Conservation (phyloP, 495 filamentous ascomycete species). For the Trichoderma virens region DNA sequence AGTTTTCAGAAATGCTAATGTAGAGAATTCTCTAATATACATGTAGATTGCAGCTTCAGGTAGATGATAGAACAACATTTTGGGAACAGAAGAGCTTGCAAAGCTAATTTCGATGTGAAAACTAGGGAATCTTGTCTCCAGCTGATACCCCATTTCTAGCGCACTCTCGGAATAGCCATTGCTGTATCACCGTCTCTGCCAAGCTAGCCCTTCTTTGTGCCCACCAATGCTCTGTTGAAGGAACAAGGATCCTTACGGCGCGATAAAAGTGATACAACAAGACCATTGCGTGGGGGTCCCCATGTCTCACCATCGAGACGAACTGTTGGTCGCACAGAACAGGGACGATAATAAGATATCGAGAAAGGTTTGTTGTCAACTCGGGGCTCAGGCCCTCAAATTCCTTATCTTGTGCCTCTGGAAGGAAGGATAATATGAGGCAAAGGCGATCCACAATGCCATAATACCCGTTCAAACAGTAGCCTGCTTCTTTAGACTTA, state of each 20-base stretch:
- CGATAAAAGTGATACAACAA: slow-evolving; percentile 17
- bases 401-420: background rate
- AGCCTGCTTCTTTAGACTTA: background rate
- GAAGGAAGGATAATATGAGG: slow-evolving; percentile 12
- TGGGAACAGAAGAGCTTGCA: too few species aligned
- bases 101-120: too few species aligned
- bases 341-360: slow-evolving; percentile 7
- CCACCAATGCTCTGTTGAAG: slow-evolving; percentile 14
- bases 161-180: background rate
- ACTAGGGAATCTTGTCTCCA: too few species aligned
- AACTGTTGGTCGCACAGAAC: slow-evolving; percentile 8
- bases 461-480: background rate
- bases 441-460: slow-evolving; percentile 11
- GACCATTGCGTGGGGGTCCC: slow-evolving; percentile 13
- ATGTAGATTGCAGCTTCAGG: too few species aligned
- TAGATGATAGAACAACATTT: too few species aligned
- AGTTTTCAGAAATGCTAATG: too few species aligned
- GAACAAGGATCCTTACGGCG: slow-evolving; percentile 14
- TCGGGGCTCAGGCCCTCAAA: background rate
- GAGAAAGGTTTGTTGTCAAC: background rate
- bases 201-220: slow-evolving; percentile 12
- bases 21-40: too few species aligned
- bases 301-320: slow-evolving; percentile 7
- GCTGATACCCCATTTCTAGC: background rate
- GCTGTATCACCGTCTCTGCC: background rate